phyloP scores from a whole-genome alignment of 208 protist species.

The Crithidia mellificae region DNA sequence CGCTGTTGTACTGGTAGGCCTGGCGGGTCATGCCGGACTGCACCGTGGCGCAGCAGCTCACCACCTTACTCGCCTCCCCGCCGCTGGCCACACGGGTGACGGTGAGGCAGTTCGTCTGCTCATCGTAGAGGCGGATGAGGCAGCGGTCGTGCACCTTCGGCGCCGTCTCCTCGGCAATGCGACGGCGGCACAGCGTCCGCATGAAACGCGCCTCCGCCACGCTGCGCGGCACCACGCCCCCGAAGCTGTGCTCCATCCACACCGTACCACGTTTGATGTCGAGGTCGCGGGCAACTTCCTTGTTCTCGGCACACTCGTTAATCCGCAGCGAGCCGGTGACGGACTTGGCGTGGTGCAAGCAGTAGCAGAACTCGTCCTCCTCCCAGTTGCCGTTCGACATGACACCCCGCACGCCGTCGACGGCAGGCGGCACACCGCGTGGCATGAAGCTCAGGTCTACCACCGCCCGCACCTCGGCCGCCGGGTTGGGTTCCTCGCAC shows the following conservation, averaged over 20 bases:
- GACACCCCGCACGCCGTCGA: slow-evolving; percentile 55
- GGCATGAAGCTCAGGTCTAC: slow-evolving; percentile 54
- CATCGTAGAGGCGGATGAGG: slow-evolving; percentile 49
- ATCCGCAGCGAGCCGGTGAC: slow-evolving; percentile 40
- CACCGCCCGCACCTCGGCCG: slow-evolving; percentile 44
- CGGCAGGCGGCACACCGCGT: slow-evolving; percentile 32
- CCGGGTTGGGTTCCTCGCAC: slow-evolving; percentile 29
- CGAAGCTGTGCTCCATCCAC: slow-evolving; percentile 68
- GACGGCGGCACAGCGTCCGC: slow-evolving; percentile 22
- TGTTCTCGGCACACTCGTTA: slow-evolving; percentile 46
- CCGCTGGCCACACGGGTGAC: slow-evolving; percentile 34
- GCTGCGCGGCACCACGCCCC: slow-evolving; percentile 45
- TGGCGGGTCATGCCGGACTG: slow-evolving; percentile 40
- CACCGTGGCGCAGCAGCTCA: slow-evolving; percentile 26
- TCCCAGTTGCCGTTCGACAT: slow-evolving; percentile 45
- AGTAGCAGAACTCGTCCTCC: slow-evolving; percentile 55
- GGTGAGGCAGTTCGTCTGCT: slow-evolving; percentile 35
- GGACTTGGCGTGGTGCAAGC: slow-evolving; percentile 43
- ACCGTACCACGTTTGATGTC: slow-evolving; percentile 34
- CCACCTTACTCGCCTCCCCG: slow-evolving; percentile 6
- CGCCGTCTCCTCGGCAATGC: slow-evolving; percentile 32
- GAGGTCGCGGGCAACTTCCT: slow-evolving; percentile 39
- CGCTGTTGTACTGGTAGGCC: slow-evolving; percentile 29
- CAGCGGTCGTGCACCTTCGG: slow-evolving; percentile 39
- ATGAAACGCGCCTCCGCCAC: slow-evolving; percentile 41